Evolutionary conservation across 768 basidiomycete species (phyloP).

Genomic region (Lepiota venenata): DNA sequence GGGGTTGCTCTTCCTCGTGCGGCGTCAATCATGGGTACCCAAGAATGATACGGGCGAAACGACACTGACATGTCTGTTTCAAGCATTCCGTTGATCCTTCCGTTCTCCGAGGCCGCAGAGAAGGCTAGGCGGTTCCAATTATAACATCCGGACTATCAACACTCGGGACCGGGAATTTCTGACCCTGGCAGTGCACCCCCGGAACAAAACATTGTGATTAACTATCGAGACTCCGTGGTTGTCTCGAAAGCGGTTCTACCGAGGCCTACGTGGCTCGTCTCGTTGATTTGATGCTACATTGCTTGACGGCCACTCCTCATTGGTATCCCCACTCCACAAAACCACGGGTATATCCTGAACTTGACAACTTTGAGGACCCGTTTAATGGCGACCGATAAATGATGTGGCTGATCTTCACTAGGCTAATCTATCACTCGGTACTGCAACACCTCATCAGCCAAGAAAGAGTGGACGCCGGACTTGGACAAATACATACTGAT

Average conservation of each 20-base stretch:
- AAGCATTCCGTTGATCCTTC: neutral
- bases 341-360: too few relatives aligned
- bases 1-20: neutral
- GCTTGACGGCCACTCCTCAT: too few relatives aligned
- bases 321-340: too few relatives aligned
- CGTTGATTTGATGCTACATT: too few relatives aligned
- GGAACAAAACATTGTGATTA: conserved; percentile 4
- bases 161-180: neutral
- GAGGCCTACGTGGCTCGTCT: neutral
- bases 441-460: too few relatives aligned
- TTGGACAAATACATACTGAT: too few relatives aligned
- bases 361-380: too few relatives aligned
- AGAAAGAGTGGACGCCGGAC: too few relatives aligned
- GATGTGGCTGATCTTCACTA: too few relatives aligned
- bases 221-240: neutral
- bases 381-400: too few relatives aligned
- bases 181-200: conserved; percentile 3
- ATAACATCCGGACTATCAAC: neutral
- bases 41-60: neutral
- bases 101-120: neutral
- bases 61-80: neutral
- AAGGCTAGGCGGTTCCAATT: neutral
- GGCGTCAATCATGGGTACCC: neutral
- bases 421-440: too few relatives aligned
- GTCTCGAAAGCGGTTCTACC: too few relatives aligned